Evolutionary conservation across 2,329 filamentous ascomycete species (phyloP), one percentile per base, ranked within the genome.

Genomic region (Colletotrichum sansevieriae): DNA sequence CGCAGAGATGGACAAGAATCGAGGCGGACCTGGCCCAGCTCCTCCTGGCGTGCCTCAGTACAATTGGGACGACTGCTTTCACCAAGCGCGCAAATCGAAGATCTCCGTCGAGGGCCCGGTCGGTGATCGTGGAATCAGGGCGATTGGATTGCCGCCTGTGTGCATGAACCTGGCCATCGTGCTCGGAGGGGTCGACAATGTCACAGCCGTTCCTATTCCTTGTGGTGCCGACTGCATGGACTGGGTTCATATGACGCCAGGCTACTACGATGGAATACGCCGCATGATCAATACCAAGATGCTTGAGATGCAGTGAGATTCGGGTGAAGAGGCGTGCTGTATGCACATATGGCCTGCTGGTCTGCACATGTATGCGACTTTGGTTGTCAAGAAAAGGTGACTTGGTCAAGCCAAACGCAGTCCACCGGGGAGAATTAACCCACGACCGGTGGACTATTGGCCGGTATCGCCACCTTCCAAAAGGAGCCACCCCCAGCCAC

Each of bases 191-290:
- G 18, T 18, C 22, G 5, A 20, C 52, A 55, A 55, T n/a, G 52
- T 33, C 11, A 55, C 52, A 12, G 33, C 29, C 11, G 39, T 22
- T n/a, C 52, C 52, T 8, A 39, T 55, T 22, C 52, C 52, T 10
- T 55, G 52, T 3, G 52, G 52, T 41, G 41, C 52, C 33, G 52
- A 55, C 18, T 55, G 52, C 18, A 55, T 55, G 52, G 52, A 55
- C 33, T 55, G 52, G 52, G 35, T 41, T 15, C 20, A 39, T 6
- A n/a, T 55, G 52, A 41, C 35, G n/a, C 35, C 33, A 18, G 52
- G 33, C 9, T 39, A 55, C 9, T 39, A 55, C 33, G 52, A 55
- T 3, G 35, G 52, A 41, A 8, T 55, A 0, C 33, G 52, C 7
- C 20, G 8, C 12, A 55, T 55, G 11, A 15, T 55, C 2, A 41